Conservation (phyloP, 2,329 filamentous ascomycete genomes). For the Zasmidium cellare region DNA sequence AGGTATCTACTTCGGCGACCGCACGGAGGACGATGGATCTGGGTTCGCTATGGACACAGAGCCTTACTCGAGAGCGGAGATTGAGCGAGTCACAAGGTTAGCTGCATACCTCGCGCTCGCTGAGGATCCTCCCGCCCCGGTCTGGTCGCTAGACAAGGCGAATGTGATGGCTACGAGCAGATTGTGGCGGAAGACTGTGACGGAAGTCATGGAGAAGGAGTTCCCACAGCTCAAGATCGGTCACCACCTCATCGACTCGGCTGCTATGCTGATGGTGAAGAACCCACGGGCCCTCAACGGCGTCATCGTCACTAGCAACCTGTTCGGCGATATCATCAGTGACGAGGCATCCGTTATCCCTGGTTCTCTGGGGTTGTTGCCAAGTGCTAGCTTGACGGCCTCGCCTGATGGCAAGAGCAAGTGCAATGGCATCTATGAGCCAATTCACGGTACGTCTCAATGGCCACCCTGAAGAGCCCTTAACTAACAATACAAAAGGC, state of each 20-base stretch:
- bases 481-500: constrained; percentile 44
- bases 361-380: constrained; percentile 82
- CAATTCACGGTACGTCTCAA: constrained; percentile 75
- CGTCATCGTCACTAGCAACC: constrained; percentile 86
- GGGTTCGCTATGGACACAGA: constrained; percentile 80
- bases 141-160: constrained; percentile 91
- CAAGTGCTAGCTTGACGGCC: constrained; percentile 81
- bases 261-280: constrained; percentile 98
- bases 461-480: background rate
- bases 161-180: constrained; percentile 90
- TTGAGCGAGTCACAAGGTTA: constrained; percentile 83
- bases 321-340: constrained; percentile 94
- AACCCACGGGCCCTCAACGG: constrained; percentile 86
- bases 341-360: constrained; percentile 96
- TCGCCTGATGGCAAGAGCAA: constrained; percentile 81
- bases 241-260: constrained; percentile 91
- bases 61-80: constrained; percentile 79
- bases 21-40: constrained; percentile 75
- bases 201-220: constrained; percentile 81
- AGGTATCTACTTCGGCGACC: constrained; percentile 93
- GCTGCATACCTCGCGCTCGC: constrained; percentile 79
- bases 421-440: constrained; percentile 96
- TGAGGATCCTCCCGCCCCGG: constrained; percentile 71
- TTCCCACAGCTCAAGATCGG: constrained; percentile 82
- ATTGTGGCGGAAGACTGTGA: constrained; percentile 85